Evolutionary conservation across 306 rosid genomes (phyloP), one percentile per base, ranked within the genome.

Genomic region (Pyrus communis): DNA sequence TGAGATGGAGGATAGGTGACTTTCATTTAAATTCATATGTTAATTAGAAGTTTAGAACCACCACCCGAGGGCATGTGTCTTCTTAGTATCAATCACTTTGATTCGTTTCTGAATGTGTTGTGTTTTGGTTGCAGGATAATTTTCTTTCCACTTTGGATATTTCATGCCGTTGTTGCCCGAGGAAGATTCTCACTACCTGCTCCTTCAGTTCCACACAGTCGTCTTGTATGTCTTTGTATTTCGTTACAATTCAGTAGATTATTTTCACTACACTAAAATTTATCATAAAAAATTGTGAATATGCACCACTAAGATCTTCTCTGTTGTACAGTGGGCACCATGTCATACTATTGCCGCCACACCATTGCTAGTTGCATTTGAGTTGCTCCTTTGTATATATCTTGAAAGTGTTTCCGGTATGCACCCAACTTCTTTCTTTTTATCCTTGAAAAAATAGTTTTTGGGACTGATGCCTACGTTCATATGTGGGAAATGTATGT

Each of bases 151-250:
- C 91, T 96, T 74, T 96, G 99, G 99, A 81, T 86, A 80, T 96
- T 96, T 85, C 99, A 96, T 82, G 94, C 87, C 18, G 82, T 89
- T 80, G 98, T 89, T 80, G 90, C 99, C 76, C 93, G 99, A 66
- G 99, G 98, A 88, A 88, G 99, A 81, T 96, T 96, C 87, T 96
- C 99, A 77, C 78, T 96, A 79, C 99, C 98, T 54, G 99, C 99
- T 0, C 99, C 99, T 73, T 89, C 94, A 58, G 90, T 91, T 87
- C 99, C 99, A 1, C 99, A 90, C 70, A 93, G 89, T 82, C 97
- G 94, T 73, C 87, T 89, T 85, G 99, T 96, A 91, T 67, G 91
- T 59, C 61, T 68, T 77, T 45, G 21, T 51, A 52, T 70, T 78
- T 75, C 69, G 67, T 71, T 79, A 58, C 75, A 75, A 45, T 69